A percentile compares a stretch with the other conserved stretches of the same genome.
phyloP scores from a whole-genome alignment of 768 basidiomycete genomes.

The Agrocybe chaxingu region DNA sequence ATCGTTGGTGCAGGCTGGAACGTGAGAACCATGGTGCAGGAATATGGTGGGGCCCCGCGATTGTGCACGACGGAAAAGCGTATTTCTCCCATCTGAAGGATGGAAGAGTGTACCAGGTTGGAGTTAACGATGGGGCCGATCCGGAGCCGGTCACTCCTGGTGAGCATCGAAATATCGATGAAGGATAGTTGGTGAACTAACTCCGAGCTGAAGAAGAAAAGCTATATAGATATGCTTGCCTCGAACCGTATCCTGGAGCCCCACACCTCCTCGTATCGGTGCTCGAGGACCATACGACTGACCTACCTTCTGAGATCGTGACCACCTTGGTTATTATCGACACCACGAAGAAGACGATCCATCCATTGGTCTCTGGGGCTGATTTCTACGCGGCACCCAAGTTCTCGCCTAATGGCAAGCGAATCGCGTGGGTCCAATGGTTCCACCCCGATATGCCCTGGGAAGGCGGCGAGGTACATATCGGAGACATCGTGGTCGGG shows the following conservation, averaged over 20 bases:
- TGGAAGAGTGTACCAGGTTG: slow-evolving; percentile 47
- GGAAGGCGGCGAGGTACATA: slow-evolving; percentile 56
- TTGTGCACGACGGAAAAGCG: slow-evolving; percentile 43
- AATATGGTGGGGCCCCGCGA: slow-evolving; percentile 69
- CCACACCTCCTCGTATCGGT: slow-evolving; percentile 56
- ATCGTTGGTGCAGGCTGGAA: slow-evolving; percentile 55
- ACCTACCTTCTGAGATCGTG: slow-evolving; percentile 45
- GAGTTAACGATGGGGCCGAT: slow-evolving; percentile 28
- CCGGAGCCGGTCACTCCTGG: slow-evolving; percentile 70
- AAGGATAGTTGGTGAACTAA: background rate
- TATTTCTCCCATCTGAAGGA: slow-evolving; percentile 61
- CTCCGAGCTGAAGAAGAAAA: slow-evolving; percentile 33
- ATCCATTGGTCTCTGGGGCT: slow-evolving; percentile 48
- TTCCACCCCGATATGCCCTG: slow-evolving; percentile 58
- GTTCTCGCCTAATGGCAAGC: slow-evolving; percentile 58
- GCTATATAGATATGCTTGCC: slow-evolving; percentile 60
- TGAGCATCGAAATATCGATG: slow-evolving; percentile 23
- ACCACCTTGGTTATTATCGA: slow-evolving; percentile 60
- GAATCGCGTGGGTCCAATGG: slow-evolving; percentile 66
- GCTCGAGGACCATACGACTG: slow-evolving; percentile 68
- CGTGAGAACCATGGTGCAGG: slow-evolving; percentile 59
- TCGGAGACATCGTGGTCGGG: slow-evolving; percentile 41
- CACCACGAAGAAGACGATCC: slow-evolving; percentile 37
- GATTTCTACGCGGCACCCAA: slow-evolving; percentile 72
- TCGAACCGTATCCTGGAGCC: slow-evolving; percentile 52